Conservation (phyloP, 2,329 filamentous ascomycete genomes). For the Endothia cerciana region DNA sequence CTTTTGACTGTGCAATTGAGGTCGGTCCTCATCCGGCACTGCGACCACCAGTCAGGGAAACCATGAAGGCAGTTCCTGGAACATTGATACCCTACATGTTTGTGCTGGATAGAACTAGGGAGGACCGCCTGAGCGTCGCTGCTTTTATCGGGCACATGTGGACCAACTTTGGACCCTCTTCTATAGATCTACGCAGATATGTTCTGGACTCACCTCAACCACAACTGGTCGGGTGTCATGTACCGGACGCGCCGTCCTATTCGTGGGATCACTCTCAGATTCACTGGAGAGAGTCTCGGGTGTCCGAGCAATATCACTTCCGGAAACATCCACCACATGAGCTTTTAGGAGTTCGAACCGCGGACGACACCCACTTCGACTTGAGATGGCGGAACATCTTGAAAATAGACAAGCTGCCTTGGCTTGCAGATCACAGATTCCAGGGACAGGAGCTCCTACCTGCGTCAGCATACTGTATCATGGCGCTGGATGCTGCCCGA, state of each 20-base stretch:
- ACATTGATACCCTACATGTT: constrained; percentile 38
- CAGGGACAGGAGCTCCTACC: constrained; percentile 50
- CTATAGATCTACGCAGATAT: constrained; percentile 32
- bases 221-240: constrained; percentile 27
- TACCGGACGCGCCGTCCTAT: constrained; percentile 45
- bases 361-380: constrained; percentile 42
- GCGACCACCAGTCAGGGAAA: constrained; percentile 44
- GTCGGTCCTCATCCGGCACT: constrained; percentile 51
- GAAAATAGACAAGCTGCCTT: constrained; percentile 43
- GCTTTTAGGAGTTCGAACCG: constrained; percentile 43
- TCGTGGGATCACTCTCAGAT: constrained; percentile 51
- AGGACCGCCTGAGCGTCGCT: constrained; percentile 38
- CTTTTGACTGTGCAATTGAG: constrained; percentile 46
- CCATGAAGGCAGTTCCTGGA: constrained; percentile 34
- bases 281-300: constrained; percentile 49
- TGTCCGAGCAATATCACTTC: constrained; percentile 45
- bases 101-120: constrained; percentile 37
- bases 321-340: constrained; percentile 41
- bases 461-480: constrained; percentile 51
- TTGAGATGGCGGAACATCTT: constrained; percentile 48
- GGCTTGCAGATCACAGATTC: constrained; percentile 47
- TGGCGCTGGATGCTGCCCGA: constrained; percentile 50
- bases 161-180: constrained; percentile 36
- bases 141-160: constrained; percentile 42
- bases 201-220: constrained; percentile 33